These are phyloP conservation scores for Mortierella sp. DNA, from an alignment of 371 early-diverging fungal genomes.

Conservation along the genomic window DNA sequence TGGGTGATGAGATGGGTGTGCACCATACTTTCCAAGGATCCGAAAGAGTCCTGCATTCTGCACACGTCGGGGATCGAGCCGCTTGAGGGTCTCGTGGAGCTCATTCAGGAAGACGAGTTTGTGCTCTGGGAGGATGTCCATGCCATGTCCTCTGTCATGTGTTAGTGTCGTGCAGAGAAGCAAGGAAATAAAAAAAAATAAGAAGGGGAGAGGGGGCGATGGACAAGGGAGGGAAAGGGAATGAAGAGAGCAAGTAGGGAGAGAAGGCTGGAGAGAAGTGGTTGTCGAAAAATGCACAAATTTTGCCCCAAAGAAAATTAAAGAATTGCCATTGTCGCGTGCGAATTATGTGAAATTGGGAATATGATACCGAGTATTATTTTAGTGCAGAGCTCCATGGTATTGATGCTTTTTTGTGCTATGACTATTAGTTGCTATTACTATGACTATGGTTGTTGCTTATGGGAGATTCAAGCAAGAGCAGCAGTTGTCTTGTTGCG, in stretches of 20 bases:
- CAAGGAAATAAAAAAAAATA: background rate
- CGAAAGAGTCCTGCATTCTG: constrained; percentile 30
- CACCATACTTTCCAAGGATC: constrained; percentile 37
- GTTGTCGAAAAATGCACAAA: too few species aligned
- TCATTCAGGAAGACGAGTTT: constrained; percentile 46
- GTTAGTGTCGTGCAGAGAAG: background rate
- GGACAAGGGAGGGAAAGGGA: background rate
- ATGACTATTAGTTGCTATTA: background rate
- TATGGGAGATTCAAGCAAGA: background rate
- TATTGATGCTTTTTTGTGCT: background rate
- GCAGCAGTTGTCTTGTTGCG: constrained; percentile 11
- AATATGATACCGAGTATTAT: too few species aligned
- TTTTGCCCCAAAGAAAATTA: too few species aligned
- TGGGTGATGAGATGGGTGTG: background rate
- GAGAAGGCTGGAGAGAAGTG: too few species aligned
- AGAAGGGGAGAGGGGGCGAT: background rate
- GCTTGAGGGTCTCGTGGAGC: constrained; percentile 29
- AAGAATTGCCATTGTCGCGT: too few species aligned
- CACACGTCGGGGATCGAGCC: constrained; percentile 12
- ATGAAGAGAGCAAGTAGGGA: background rate
- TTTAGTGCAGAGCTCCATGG: too few species aligned
- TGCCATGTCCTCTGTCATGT: constrained; percentile 9
- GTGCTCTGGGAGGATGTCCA: constrained; percentile 16
- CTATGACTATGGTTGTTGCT: background rate
- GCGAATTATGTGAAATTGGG: too few species aligned